Evolutionary conservation across 2,329 filamentous ascomycete species (phyloP).

Genomic region (Clonostachys byssicola): DNA sequence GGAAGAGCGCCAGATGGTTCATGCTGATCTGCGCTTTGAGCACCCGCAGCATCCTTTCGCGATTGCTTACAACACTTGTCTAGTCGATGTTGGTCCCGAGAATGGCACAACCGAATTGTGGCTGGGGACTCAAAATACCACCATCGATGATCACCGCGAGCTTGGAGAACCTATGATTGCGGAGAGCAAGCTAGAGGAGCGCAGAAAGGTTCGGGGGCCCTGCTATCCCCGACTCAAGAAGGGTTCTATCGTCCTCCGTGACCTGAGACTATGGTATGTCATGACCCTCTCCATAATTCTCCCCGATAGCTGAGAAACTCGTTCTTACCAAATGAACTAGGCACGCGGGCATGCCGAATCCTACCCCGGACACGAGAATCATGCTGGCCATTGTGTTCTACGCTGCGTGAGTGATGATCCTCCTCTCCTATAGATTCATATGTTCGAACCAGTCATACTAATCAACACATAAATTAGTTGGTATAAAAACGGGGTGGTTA

Average conservation of each 20-base stretch:
- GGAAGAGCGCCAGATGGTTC: slow-evolving; percentile 4
- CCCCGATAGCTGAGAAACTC: not conserved
- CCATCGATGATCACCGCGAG: slow-evolving; percentile 1
- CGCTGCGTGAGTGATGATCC: slow-evolving; percentile 1
- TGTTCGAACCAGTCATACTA: not conserved
- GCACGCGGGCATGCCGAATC: slow-evolving; percentile 11
- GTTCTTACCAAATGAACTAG: not conserved
- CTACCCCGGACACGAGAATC: slow-evolving; percentile 6
- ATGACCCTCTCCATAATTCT: not conserved
- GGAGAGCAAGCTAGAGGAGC: slow-evolving; percentile 1
- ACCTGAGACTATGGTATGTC: slow-evolving; percentile 8
- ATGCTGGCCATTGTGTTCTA: slow-evolving; percentile 12
- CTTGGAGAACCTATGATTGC: slow-evolving; percentile 5
- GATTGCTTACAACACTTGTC: slow-evolving; percentile 4
- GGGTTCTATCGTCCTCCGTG: slow-evolving; percentile 9
- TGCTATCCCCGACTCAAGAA: slow-evolving; percentile 6
- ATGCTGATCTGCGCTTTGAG: slow-evolving; percentile 5
- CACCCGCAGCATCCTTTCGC: slow-evolving; percentile 5
- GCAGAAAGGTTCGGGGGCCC: slow-evolving; percentile 3
- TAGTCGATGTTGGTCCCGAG: slow-evolving; percentile 5
- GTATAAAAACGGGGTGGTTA: slow-evolving; percentile 7
- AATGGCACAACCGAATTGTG: slow-evolving; percentile 11
- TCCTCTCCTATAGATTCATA: not conserved
- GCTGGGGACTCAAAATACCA: slow-evolving; percentile 7
- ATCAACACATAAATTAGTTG: slow-evolving; percentile 5